These are phyloP conservation scores for Melampsora larici-populina DNA, from an alignment of 1,284 basidiomycete genomes.

Conservation along the genomic window DNA sequence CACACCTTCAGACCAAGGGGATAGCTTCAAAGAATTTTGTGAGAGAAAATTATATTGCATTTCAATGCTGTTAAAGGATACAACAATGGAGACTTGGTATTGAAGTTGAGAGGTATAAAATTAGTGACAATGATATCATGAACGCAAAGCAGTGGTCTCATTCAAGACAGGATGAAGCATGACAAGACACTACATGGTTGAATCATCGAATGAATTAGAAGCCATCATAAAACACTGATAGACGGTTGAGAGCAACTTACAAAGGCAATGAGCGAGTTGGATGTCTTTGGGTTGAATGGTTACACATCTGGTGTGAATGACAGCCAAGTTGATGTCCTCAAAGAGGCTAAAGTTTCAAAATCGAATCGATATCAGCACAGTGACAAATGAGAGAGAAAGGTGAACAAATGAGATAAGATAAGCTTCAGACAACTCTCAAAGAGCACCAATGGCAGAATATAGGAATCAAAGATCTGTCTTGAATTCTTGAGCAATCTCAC, in stretches of 20 bases:
- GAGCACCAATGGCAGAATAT: slow-evolving; percentile 73
- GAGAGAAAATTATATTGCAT: too few species aligned
- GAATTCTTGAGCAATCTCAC: slow-evolving; percentile 89
- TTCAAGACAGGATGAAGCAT: background rate
- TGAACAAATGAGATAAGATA: slow-evolving; percentile 41
- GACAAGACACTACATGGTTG: background rate
- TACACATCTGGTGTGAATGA: slow-evolving; percentile 62
- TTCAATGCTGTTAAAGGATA: too few species aligned
- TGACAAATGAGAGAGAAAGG: background rate
- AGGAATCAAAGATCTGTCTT: slow-evolving; percentile 69
- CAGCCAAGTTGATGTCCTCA: slow-evolving; percentile 61
- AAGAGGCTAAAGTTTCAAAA: slow-evolving; percentile 51
- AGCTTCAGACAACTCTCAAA: too few species aligned
- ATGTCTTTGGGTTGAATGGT: slow-evolving; percentile 70
- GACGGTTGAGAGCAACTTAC: background rate
- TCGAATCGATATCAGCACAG: background rate
- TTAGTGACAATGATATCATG: background rate
- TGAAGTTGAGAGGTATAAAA: too few species aligned
- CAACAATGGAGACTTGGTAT: too few species aligned
- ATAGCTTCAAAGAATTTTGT: too few species aligned
- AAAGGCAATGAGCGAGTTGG: slow-evolving; percentile 61
- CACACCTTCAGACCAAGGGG: too few species aligned
- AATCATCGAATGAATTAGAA: background rate
- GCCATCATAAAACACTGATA: background rate
- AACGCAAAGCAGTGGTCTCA: background rate